Evolutionary conservation across 305 asterid species (phyloP).

Genomic region (Solanum hybrid): DNA sequence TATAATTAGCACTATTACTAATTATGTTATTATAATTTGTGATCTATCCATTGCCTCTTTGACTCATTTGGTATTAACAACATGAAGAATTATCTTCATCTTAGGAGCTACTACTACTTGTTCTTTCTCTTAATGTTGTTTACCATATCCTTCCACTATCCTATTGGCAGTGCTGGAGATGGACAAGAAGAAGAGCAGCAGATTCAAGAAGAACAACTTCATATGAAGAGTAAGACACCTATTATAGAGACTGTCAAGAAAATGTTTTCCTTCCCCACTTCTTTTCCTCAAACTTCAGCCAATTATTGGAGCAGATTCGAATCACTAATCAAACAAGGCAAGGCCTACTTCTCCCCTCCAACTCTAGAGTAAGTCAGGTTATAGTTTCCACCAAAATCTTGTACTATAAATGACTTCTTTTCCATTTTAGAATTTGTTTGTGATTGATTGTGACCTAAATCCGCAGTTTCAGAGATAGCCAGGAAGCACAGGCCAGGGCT

Average conservation of each 20-base stretch:
- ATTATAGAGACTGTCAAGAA: constrained; percentile 9
- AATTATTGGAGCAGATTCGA: constrained; percentile 8
- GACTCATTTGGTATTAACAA: not conserved
- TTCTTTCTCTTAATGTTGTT: not conserved
- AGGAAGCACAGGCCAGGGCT: not conserved
- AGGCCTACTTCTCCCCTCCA: constrained; percentile 6
- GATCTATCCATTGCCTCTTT: not conserved
- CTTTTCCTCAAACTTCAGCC: not conserved
- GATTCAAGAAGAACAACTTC: not conserved
- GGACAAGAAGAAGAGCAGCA: not conserved
- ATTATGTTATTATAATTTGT: not conserved
- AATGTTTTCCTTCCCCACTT: not conserved
- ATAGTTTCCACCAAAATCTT: not conserved
- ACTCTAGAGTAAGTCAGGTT: constrained; percentile 12
- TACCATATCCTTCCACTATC: not conserved
- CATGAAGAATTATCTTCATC: not conserved
- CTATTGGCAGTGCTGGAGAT: not conserved
- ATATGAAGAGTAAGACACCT: not conserved
- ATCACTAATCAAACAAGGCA: not conserved
- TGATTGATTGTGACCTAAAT: not conserved
- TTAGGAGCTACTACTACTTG: not conserved
- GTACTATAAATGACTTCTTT: not conserved
- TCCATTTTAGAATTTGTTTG: not conserved
- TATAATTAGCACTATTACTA: not conserved
- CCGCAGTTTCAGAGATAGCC: constrained; percentile 13